Base-by-base conservation (phyloP, 2,329 filamentous ascomycete species). In the Fusarium proliferatum region DNA sequence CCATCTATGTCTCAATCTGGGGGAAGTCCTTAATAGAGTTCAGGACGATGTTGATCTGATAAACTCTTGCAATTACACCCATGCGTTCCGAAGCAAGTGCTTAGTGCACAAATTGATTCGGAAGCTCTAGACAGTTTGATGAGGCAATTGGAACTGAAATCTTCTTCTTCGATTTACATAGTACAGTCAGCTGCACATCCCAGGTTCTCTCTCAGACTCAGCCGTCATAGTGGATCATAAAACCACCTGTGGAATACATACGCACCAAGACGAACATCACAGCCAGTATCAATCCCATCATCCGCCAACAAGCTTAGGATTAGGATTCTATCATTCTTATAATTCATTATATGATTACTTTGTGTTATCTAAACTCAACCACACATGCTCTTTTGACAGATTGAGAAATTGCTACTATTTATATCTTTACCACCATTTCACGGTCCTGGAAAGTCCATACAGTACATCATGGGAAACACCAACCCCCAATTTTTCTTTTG, bases 191-290 rank as follows among this genome's bases (percentile, higher is more conserved):
- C 53, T 6, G 33, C n/a, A 36, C 2, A 52, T 19, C 9, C 6
- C 6, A 34, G 30, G 49, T 8, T 52, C 16, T 26, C 16, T 34
- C 6, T 34, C 30, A 45, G 58, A 9, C 49, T 52, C 49, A 49
- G 45, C 45, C 48, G 39, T 66, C 58, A 61, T 46, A 43, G 70
- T 73, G 56, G 70, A 73, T 38, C 51, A 30, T 30, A 17, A 41
- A 59, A 65, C 49, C 49, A 65, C 55, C 64, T 65, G 36, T 4
- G 26, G 6, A 13, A 21, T 48, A 48, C 19, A 15, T 13, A 23
- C 46, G 21, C 26, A 28, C n/a, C 17, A 45, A 69, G 51, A 72
- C 46, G n/a, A 53, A 36, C 36, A 46, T 56, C 39, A 69, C 39
- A 69, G 26, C 34, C 28, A 45, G 28, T 36, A 26, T 63, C n/a